A percentile compares a stretch with the other conserved stretches of the same genome.
phyloP scores from a whole-genome alignment of 1,284 basidiomycete genomes.

The Naganishia sp. region DNA sequence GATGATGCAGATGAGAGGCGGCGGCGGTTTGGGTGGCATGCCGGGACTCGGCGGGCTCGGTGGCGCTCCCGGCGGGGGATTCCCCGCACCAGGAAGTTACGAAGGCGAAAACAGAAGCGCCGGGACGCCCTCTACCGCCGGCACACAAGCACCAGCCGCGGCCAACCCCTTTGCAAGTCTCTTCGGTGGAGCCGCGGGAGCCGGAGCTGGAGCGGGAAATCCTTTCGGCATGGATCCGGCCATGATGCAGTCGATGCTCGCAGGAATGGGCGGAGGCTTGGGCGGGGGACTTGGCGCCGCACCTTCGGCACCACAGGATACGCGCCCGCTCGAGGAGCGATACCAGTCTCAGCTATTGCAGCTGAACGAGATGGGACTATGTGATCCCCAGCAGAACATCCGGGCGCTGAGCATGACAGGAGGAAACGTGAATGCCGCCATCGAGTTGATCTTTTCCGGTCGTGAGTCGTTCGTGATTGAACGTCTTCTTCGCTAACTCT shows the following conservation, averaged over 20 bases:
- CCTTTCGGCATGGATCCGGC: slow-evolving; percentile 38
- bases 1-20: slow-evolving; percentile 74
- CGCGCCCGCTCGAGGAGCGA: slow-evolving; percentile 77
- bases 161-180: slow-evolving; percentile 44
- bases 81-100: slow-evolving; percentile 31
- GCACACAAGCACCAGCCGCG: slow-evolving; percentile 17
- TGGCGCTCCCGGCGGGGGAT: slow-evolving; percentile 35
- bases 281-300: slow-evolving; percentile 37
- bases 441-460: slow-evolving; percentile 83
- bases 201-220: slow-evolving; percentile 34
- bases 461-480: slow-evolving; percentile 59
- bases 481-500: neutral
- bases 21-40: slow-evolving; percentile 36
- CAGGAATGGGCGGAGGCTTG: slow-evolving; percentile 36
- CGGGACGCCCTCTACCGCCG: slow-evolving; percentile 47
- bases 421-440: slow-evolving; percentile 83
- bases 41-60: slow-evolving; percentile 42
- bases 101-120: slow-evolving; percentile 35
- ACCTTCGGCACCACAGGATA: slow-evolving; percentile 57
- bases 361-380: slow-evolving; percentile 64
- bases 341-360: slow-evolving; percentile 75
- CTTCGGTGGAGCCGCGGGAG: slow-evolving; percentile 34
- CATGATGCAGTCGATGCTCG: slow-evolving; percentile 30
- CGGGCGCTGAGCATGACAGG: slow-evolving; percentile 80
- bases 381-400: slow-evolving; percentile 85